Base-by-base conservation (phyloP, 306 rosid species). In the Cicer chorassanicum region DNA sequence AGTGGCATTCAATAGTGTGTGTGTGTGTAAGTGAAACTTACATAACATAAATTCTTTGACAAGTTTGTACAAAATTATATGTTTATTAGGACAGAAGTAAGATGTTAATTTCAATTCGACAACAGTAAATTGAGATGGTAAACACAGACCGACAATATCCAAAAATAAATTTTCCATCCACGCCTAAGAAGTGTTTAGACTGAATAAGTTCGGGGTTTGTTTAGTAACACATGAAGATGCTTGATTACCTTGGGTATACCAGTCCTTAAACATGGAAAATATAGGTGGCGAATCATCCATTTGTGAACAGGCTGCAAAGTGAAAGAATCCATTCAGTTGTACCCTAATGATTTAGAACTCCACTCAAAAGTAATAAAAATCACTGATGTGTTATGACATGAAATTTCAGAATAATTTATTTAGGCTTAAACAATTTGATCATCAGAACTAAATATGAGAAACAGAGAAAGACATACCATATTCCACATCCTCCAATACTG, bases 401-500 rank as follows among this genome's bases (percentile, higher is more conserved):
- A 14, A 41, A 78, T 64, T 74, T 65, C 70, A 59, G 60, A 64
- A 78, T 24, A 59, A 63, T 61, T 68, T 74, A 44, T 45, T 34
- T 18, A 61, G 7, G 56, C 15, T 9, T 39, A 43, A 39, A 9
- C 48, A 75, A 69, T 34, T 7, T 57, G 75, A 10, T 51, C 69
- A 70, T 74, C 9, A 78, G 59, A 50, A 68, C 57, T 49, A 65
- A 44, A 72, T 67, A 44, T 13, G 67, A 50, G 53, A 39, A 73
- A 53, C 76, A 78, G 67, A 50, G 53, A 42, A 73, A 53, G 78
- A 78, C 93, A 62, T 83, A 95, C 99, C 99, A 95, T 95, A 65
- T 95, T 95, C 99, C 99, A 95, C 97, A 89, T 63, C 78, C 92
- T 90, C 99, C 99, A 95, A 84, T 95, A 95, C 99, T 95, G 99